A percentile compares a stretch with the other conserved stretches of the same genome.
phyloP scores from a whole-genome alignment of 163 green algal species.

The Coccomyxa subellipsoidea region DNA sequence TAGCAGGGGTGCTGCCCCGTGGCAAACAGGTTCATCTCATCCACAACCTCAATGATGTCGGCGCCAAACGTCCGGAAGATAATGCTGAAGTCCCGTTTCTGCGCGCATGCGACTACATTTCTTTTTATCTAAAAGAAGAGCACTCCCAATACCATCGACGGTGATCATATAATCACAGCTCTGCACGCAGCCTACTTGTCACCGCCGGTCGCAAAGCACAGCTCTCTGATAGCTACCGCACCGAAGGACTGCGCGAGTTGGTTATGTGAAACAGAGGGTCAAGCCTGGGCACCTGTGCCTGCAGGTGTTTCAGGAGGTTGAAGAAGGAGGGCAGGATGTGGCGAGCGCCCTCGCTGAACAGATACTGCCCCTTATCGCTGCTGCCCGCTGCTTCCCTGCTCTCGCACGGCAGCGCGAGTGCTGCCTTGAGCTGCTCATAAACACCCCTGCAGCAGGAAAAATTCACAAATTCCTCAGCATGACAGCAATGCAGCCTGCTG shows the following conservation, averaged over 20 bases:
- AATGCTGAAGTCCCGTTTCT: slow-evolving; percentile 33
- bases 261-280: not conserved
- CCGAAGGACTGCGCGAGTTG: no score
- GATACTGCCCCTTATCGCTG: not conserved
- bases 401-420: slow-evolving; percentile 14
- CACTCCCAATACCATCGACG: not conserved
- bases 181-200: not conserved
- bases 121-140: not conserved
- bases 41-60: slow-evolving; percentile 35
- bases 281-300: slow-evolving; percentile 13
- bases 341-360: slow-evolving; percentile 20
- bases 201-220: not conserved
- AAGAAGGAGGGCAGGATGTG: slow-evolving; percentile 48
- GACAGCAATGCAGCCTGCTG: no score
- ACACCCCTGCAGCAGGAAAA: slow-evolving; percentile 26
- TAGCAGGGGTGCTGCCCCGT: slow-evolving; percentile 37
- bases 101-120: not conserved
- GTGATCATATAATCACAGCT: not conserved
- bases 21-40: slow-evolving; percentile 44
- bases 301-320: slow-evolving; percentile 40
- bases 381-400: not conserved
- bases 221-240: not conserved
- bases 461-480: no score
- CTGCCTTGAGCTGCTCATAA: slow-evolving; percentile 19
- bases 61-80: slow-evolving; percentile 41